Evolutionary conservation across 345 rosid species (phyloP).

Genomic region (Hibiscus trionum): DNA sequence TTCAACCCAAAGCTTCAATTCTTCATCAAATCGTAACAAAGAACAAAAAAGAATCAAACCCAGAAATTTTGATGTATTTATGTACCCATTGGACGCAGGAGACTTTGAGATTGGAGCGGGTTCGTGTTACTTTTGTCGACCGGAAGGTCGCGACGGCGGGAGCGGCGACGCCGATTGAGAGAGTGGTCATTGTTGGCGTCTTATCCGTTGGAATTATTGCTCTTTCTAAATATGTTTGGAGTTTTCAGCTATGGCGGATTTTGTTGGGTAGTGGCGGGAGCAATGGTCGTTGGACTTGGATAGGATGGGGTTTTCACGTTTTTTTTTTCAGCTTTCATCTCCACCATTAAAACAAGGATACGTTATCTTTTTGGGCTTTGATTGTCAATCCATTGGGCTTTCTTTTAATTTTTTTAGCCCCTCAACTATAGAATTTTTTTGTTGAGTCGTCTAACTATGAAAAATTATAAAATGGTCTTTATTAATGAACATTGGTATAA

Average conservation of each 20-base stretch:
- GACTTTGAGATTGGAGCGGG: conserved; percentile 22
- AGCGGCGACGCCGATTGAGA: conserved; percentile 40
- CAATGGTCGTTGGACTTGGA: too few species aligned
- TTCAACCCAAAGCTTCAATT: background rate
- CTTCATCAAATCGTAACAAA: background rate
- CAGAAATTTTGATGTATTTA: background rate
- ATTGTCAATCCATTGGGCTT: too few species aligned
- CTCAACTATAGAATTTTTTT: too few species aligned
- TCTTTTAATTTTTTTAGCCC: too few species aligned
- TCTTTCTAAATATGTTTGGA: background rate
- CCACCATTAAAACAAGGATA: too few species aligned
- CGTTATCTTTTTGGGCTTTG: too few species aligned
- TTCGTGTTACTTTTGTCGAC: conserved; percentile 14
- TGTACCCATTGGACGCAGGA: conserved; percentile 70
- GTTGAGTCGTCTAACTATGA: too few species aligned
- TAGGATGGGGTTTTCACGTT: too few species aligned
- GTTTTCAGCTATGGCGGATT: background rate
- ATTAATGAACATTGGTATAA: too few species aligned
- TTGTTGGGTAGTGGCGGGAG: background rate
- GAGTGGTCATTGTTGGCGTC: conserved; percentile 42
- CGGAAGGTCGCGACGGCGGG: conserved; percentile 17
- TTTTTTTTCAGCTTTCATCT: too few species aligned
- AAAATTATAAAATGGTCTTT: too few species aligned
- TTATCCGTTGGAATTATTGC: background rate
- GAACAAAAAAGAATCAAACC: background rate